Evolutionary conservation across 306 rosid genomes (phyloP), one percentile per base, ranked within the genome.

Genomic region (Arachis stenosperma): DNA sequence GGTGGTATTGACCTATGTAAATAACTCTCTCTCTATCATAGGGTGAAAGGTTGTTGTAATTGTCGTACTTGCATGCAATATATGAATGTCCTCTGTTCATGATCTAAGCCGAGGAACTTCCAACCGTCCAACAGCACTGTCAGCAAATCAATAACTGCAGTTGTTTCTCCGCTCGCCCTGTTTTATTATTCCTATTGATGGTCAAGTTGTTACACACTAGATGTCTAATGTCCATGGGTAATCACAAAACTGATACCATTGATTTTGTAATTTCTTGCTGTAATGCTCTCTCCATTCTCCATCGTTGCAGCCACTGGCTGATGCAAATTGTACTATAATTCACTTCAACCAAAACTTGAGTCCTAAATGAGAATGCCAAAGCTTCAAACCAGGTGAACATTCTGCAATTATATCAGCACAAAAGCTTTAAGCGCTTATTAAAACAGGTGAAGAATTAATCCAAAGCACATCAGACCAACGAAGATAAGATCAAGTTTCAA

Each of bases 331-430:
- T 53, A 14, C 60, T 53, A 14, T 52, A 30, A 53, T 53, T 61
- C 37, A 33, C 55, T 53, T 77, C 58, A 33, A 43, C 61, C 77
- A 63, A 70, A 64, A 65, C 15, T 14, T 39, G 66, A 64, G n/a
- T 56, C 59, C 33, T 55, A 57, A 53, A 56, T 54, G 36, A 57
- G 56, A 75, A 29, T 47, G 60, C 9, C 53, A 39, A 56, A 64
- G 68, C 82, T 78, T 47, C 61, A 65, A 72, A 65, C 12, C 13
- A 29, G 54, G 48, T 47, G 57, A 60, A 48, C 52, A 51, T 71
- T 65, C 57, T 53, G 13, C 50, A 57, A 51, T 53, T 58, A n/a
- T 13, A 37, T 44, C 37, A 61, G 66, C 66, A 61, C 47, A 6
- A 61, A 60, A 61, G 7, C 47, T 61, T 4, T 61, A 36, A 46